Evolutionary conservation across 139 green algal species (phyloP).

Genomic region (Chlamydomonas sp.): DNA sequence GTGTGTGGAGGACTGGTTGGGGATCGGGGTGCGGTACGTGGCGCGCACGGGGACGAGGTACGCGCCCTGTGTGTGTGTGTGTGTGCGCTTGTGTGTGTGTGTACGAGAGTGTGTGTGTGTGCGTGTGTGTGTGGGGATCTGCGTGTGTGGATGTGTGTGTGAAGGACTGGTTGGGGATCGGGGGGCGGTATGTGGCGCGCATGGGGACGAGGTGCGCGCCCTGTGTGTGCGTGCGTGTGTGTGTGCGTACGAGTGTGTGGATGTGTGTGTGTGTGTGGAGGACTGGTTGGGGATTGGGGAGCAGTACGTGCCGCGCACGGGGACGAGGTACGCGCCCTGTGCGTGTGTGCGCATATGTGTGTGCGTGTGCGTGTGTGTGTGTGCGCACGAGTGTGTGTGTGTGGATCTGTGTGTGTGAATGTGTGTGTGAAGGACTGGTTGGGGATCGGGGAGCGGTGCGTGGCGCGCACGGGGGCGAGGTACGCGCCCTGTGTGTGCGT

Average conservation of each 20-base stretch:
- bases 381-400: too few species aligned
- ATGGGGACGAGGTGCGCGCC: constrained; percentile 41
- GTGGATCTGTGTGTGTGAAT: too few species aligned
- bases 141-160: too few species aligned
- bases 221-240: too few species aligned
- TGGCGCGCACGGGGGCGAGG: constrained; percentile 29
- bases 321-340: constrained; percentile 35
- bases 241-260: too few species aligned
- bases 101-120: too few species aligned
- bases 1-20: constrained; percentile 25
- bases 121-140: too few species aligned
- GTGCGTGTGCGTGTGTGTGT: too few species aligned
- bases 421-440: too few species aligned
- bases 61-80: constrained; percentile 29
- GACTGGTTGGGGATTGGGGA: constrained; percentile 35
- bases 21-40: constrained; percentile 37
- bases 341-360: too few species aligned
- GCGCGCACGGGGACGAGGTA: constrained; percentile 35
- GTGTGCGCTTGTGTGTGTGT: too few species aligned
- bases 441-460: constrained; percentile 39
- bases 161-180: constrained; percentile 35
- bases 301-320: constrained; percentile 29
- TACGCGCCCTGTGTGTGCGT: constrained; percentile 34
- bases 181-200: constrained; percentile 22
- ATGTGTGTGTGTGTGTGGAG: too few species aligned